A percentile compares a stretch with the other conserved stretches of the same genome.
phyloP scores from a whole-genome alignment of 2,329 filamentous ascomycete species.

The Rutstroemia sydowiana region DNA sequence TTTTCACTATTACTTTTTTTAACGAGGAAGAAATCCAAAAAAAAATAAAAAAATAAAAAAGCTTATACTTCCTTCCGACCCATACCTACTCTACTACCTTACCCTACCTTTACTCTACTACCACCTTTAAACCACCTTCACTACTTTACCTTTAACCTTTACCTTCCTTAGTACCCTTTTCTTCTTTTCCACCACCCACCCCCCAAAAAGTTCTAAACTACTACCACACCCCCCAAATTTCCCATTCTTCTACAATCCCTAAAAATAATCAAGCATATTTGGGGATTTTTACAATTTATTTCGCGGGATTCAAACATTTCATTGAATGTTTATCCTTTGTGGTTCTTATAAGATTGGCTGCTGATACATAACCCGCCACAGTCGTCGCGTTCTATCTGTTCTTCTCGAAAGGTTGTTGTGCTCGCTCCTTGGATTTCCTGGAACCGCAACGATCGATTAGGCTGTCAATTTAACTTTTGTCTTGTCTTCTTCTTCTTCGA shows the following conservation, averaged over 20 bases:
- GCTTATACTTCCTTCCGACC: too few species aligned
- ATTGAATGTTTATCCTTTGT: constrained; percentile 6
- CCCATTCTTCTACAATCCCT: neutral
- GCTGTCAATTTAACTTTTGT: constrained; percentile 16
- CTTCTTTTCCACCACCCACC: neutral
- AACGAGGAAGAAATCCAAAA: too few species aligned
- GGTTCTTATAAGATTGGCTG: neutral
- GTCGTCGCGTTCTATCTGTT: constrained; percentile 20
- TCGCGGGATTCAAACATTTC: neutral
- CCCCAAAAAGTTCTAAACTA: too few species aligned
- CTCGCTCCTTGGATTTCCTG: constrained; percentile 15
- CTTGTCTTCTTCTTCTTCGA: constrained; percentile 3
- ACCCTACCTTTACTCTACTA: too few species aligned
- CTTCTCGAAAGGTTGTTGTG: constrained; percentile 1
- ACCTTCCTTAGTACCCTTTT: too few species aligned
- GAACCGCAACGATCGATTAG: constrained; percentile 6
- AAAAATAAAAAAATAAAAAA: too few species aligned
- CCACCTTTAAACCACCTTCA: neutral
- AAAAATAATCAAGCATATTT: neutral
- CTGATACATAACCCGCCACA: constrained; percentile 6
- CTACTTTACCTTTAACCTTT: too few species aligned
- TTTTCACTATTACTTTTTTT: too few species aligned
- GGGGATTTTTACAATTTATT: constrained; percentile 6
- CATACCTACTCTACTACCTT: too few species aligned
- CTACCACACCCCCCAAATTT: constrained; percentile 3